Evolutionary conservation across 169 alveolate species (phyloP), one percentile per base, ranked within the genome.

Genomic region (Ichthyophthirius multifiliis): DNA sequence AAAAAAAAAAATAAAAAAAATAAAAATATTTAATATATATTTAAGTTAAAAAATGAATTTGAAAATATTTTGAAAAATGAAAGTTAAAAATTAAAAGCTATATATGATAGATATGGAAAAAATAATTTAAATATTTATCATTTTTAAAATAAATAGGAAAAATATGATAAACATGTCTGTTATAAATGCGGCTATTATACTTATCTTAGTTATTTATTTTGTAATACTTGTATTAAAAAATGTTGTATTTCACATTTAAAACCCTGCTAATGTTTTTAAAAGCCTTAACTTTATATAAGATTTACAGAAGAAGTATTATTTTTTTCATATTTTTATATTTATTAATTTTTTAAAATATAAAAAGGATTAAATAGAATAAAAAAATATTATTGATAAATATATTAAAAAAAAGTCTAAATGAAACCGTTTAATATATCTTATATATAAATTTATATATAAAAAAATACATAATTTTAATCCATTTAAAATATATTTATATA

Each of bases 131-230:
- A 67, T 15, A 47, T 34, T 12, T 37, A 46, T 39, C 82, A 81
- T 18, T 81, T 48, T 32, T 65, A 16, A 27, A 81, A 81, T 74
- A 81, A 81, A 35, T 30, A 48, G 20, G 80, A 67, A 30, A 67
- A 74, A 37, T 81, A 81, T 81, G 86, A 81, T 55, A 23, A 82
- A 39, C 71, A 55, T 55, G 18, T 55, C 13, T 55, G 71, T 23
- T 55, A 39, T 34, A n/a, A 15, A 5, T 55, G 71, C 31, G 71
- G 71, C 23, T 55, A 55, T 55, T 55, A 55, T 27, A 16, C 32
- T 5, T 55, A 15, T 55, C 31, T 27, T 6, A 55, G 71, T 39
- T 55, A 55, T 27, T 27, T 27, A 55, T 55, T 55, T 55, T 55
- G 71, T 55, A 55, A 55, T 55, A 55, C 4, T 20, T 55, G 71